These are phyloP conservation scores for Sphagnum fallax DNA, from an alignment of 228 moss, liverwort and hornwort species.

Conservation along the genomic window DNA sequence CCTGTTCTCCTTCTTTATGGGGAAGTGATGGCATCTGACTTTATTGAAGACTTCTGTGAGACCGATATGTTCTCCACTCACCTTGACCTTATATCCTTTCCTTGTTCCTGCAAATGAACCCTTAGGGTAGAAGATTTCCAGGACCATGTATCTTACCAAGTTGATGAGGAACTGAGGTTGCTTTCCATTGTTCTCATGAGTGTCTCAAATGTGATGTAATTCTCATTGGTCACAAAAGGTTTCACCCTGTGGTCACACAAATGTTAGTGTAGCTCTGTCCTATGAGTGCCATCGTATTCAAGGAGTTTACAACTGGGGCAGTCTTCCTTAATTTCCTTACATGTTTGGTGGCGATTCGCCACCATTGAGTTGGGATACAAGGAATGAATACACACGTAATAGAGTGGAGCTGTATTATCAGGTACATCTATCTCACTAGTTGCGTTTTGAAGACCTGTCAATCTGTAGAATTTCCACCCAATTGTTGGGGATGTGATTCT, in stretches of 20 bases:
- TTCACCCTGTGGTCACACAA: not conserved
- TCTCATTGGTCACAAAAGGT: not conserved
- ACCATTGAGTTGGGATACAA: conserved; percentile 67
- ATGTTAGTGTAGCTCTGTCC: not conserved
- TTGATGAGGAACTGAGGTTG: not conserved
- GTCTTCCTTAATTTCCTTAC: conserved; percentile 28
- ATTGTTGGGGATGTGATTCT: too few species aligned
- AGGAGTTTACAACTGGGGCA: not conserved
- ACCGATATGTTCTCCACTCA: conserved; percentile 85
- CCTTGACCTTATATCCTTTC: conserved; percentile 82
- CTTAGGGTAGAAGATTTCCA: not conserved
- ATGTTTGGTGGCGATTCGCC: conserved; percentile 77
- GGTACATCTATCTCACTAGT: too few species aligned
- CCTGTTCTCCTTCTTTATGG: conserved; percentile 82
- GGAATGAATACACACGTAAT: conserved; percentile 65
- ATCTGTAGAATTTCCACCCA: too few species aligned
- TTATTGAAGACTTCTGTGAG: conserved; percentile 93
- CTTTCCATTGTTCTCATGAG: conserved; percentile 2
- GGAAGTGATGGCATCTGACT: conserved; percentile 80
- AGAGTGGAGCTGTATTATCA: conserved; percentile 33
- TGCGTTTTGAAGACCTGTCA: too few species aligned
- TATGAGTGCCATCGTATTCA: not conserved
- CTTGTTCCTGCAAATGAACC: not conserved
- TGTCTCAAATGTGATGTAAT: not conserved
- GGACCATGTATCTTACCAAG: not conserved